These are phyloP conservation scores for Candida sp. DNA, from an alignment of 1,139 yeast genomes.

Conservation along the genomic window DNA sequence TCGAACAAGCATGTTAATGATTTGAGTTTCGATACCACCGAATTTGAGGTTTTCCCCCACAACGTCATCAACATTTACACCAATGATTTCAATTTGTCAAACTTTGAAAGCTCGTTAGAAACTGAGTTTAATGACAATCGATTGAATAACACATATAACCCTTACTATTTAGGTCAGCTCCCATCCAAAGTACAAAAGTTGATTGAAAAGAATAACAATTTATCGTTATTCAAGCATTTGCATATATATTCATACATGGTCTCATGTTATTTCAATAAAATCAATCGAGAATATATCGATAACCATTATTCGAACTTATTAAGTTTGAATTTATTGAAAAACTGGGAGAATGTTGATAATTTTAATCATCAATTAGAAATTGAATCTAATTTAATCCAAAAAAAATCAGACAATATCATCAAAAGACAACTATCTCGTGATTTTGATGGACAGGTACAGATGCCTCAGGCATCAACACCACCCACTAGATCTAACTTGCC, in stretches of 20 bases:
- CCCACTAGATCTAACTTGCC: slow-evolving; percentile 9
- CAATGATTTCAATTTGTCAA: slow-evolving; percentile 37
- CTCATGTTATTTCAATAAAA: slow-evolving; percentile 38
- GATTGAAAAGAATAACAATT: slow-evolving; percentile 27
- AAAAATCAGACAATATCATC: slow-evolving; percentile 29
- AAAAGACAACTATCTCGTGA: slow-evolving; percentile 26
- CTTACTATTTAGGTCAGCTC: slow-evolving; percentile 22
- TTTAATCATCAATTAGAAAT: slow-evolving; percentile 26
- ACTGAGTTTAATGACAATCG: slow-evolving; percentile 27
- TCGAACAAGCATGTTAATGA: slow-evolving; percentile 21
- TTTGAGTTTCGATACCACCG: slow-evolving; percentile 12
- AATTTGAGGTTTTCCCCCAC: slow-evolving; percentile 27
- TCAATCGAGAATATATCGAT: slow-evolving; percentile 20
- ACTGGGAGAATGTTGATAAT: slow-evolving; percentile 33
- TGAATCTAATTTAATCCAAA: slow-evolving; percentile 27
- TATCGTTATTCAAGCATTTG: slow-evolving; percentile 33
- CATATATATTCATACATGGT: slow-evolving; percentile 37
- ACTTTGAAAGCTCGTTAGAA: slow-evolving; percentile 26
- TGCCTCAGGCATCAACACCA: slow-evolving; percentile 2
- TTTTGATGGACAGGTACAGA: slow-evolving; percentile 2
- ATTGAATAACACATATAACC: slow-evolving; percentile 19
- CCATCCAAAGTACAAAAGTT: slow-evolving; percentile 37
- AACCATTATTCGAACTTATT: slow-evolving; percentile 39
- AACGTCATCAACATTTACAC: slow-evolving; percentile 31
- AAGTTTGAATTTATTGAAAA: slow-evolving; percentile 37